phyloP scores from a whole-genome alignment of 2,329 filamentous ascomycete genomes.

The Paraphoma chrysanthemicola region DNA sequence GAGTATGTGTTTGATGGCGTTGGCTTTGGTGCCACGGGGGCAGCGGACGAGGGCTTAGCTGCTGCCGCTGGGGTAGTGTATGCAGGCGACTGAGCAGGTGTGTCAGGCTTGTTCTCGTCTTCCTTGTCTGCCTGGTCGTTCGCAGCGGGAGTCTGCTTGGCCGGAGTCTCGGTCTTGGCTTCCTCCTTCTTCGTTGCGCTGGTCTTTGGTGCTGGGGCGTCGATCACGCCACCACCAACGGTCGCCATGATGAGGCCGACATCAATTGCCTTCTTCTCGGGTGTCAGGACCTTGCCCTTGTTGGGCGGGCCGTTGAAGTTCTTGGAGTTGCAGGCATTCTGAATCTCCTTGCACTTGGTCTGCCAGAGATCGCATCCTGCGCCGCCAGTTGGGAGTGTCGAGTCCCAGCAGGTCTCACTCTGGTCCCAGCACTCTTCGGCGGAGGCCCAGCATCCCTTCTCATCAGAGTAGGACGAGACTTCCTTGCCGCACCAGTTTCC shows the following conservation, averaged over 20 bases:
- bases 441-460: slow-evolving; percentile 65
- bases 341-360: slow-evolving; percentile 62
- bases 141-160: slow-evolving; percentile 3
- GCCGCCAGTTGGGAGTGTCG: slow-evolving; percentile 65
- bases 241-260: slow-evolving; percentile 35
- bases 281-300: slow-evolving; percentile 49
- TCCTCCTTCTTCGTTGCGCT: slow-evolving; percentile 9
- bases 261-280: slow-evolving; percentile 36
- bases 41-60: slow-evolving; percentile 2
- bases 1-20: neutral
- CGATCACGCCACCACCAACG: slow-evolving; percentile 17
- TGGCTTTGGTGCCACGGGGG: slow-evolving; percentile 13
- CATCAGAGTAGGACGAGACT: slow-evolving; percentile 62
- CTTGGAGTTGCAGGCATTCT: slow-evolving; percentile 49
- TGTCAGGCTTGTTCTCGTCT: slow-evolving; percentile 3
- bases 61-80: slow-evolving; percentile 5
- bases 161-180: slow-evolving; percentile 7
- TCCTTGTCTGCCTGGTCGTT: neutral
- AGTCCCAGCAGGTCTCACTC: slow-evolving; percentile 64
- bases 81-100: neutral
- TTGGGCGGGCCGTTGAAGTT: slow-evolving; percentile 55
- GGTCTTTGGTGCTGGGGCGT: slow-evolving; percentile 22
- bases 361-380: slow-evolving; percentile 69
- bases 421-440: slow-evolving; percentile 61
- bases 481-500: slow-evolving; percentile 76